Evolutionary conservation across 768 basidiomycete species (phyloP), one percentile per base, ranked within the genome.

Genomic region (Collybiopsis confluens): DNA sequence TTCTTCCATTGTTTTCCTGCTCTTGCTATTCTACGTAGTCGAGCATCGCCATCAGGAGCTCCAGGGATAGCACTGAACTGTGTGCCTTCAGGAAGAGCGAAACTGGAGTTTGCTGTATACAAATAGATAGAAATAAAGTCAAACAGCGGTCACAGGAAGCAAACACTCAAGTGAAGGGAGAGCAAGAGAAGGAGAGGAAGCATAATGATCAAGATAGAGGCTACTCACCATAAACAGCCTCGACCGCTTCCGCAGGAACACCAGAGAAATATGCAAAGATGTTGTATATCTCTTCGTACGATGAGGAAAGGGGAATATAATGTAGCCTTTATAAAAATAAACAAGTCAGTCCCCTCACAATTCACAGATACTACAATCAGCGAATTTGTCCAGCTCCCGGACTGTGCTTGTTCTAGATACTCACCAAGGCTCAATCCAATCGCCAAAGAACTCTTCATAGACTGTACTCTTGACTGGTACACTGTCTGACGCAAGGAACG

Each of bases 1-100:
- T 82, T 79, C 68, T 89, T 92, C 96, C 96, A 98, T 55, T 90
- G 80, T 63, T 93, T 86, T n/a, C 96, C 95, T 1, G 93, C 92
- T 40, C 85, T 73, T 0, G 96, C 95, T 36, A 98, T 96, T 60
- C 90, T 80, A 36, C 85, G 75, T 52, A 94, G 70, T 44, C 85
- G 78, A 24, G 73, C 72, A 63, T 96, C 92, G 3, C 88, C 89
- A 56, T 91, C 83, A 59, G 45, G 64, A 13, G 47, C 47, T 21
- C 47, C 47, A 48, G 47, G 47, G 58, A 48, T 48, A 15, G 47
- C 47, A 16, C 21, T 30, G 11, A 46, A 20, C 28, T 46, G 28
- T 26, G 45, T 20, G 35, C 47, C 47, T 33, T 33, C 30, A 33
- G 30, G 30, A 13, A 33, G n/a, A 35, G 21, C 9, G 30, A 35